Percentiles rank a stretch among this genome's conserved stretches.
phyloP scores from a whole-genome alignment of 108 stramenopile species.

The Nitzschia sp. region DNA sequence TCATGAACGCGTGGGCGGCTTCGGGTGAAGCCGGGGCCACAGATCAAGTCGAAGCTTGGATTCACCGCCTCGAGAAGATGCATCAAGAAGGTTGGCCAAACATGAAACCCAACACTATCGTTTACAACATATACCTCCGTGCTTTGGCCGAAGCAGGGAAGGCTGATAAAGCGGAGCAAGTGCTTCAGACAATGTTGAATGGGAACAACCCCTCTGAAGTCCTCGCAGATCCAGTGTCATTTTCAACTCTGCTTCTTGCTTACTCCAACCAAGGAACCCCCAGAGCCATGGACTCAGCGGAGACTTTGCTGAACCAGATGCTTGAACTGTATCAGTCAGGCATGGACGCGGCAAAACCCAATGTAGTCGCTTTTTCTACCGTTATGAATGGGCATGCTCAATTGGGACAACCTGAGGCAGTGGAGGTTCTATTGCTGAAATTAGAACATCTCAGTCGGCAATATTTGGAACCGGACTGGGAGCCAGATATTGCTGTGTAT shows the following conservation, averaged over 20 bases:
- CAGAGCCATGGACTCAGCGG: slow-evolving; percentile 36
- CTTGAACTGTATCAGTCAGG: slow-evolving; percentile 45
- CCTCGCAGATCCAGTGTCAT: slow-evolving; percentile 44
- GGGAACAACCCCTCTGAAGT: slow-evolving; percentile 11
- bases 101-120: slow-evolving; percentile 26
- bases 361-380: slow-evolving; percentile 45
- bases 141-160: slow-evolving; percentile 28
- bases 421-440: slow-evolving; percentile 35
- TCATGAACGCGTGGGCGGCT: slow-evolving; percentile 31
- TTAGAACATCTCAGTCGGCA: slow-evolving; percentile 27
- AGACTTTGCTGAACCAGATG: slow-evolving; percentile 49
- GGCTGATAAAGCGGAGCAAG: slow-evolving; percentile 22
- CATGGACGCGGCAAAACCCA: slow-evolving; percentile 49
- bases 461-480: slow-evolving; percentile 27
- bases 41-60: slow-evolving; percentile 26
- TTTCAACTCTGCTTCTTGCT: slow-evolving; percentile 40
- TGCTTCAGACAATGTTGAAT: slow-evolving; percentile 25
- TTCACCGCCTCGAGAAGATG: slow-evolving; percentile 19
- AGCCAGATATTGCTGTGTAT: slow-evolving; percentile 46
- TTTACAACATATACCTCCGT: slow-evolving; percentile 36
- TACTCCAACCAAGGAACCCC: slow-evolving; percentile 34
- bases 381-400: slow-evolving; percentile 55
- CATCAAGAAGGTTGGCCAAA: slow-evolving; percentile 33
- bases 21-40: slow-evolving; percentile 3
- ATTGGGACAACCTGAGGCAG: slow-evolving; percentile 36